Conservation (phyloP, 106 monocot species). For the Cymbidium sinense region DNA sequence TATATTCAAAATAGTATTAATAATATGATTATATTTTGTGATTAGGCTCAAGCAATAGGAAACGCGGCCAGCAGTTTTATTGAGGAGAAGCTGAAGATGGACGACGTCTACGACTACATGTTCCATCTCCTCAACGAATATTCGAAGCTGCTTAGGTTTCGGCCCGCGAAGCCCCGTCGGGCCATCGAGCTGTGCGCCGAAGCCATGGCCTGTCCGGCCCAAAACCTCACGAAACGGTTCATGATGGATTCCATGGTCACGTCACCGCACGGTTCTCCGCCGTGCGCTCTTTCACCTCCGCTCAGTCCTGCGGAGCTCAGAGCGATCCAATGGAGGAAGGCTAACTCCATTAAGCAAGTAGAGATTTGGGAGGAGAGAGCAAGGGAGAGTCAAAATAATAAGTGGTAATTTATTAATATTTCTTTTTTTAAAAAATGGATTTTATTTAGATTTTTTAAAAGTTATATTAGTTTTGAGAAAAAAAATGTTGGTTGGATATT, state of each 20-base stretch:
- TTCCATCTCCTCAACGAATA: slow-evolving; percentile 62
- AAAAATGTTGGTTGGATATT: too few relatives aligned
- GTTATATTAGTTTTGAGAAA: too few relatives aligned
- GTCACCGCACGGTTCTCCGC: slow-evolving; percentile 6
- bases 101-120: slow-evolving; percentile 72
- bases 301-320: background rate
- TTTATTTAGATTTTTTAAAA: too few relatives aligned
- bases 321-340: slow-evolving; percentile 10
- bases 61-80: slow-evolving; percentile 45
- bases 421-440: too few relatives aligned
- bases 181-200: slow-evolving; percentile 36
- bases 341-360: slow-evolving; percentile 28
- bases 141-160: slow-evolving; percentile 47
- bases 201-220: slow-evolving; percentile 27
- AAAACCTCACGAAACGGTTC: slow-evolving; percentile 17
- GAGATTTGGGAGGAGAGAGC: slow-evolving; percentile 30
- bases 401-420: too few relatives aligned
- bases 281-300: slow-evolving; percentile 11
- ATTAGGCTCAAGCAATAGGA: slow-evolving; percentile 50
- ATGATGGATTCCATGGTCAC: slow-evolving; percentile 42
- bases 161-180: slow-evolving; percentile 28
- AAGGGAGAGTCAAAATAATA: background rate
- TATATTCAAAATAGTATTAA: too few relatives aligned
- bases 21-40: too few relatives aligned
- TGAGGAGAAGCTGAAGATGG: slow-evolving; percentile 46